phyloP scores from a whole-genome alignment of 1,284 basidiomycete species.

The Chiua sp. region DNA sequence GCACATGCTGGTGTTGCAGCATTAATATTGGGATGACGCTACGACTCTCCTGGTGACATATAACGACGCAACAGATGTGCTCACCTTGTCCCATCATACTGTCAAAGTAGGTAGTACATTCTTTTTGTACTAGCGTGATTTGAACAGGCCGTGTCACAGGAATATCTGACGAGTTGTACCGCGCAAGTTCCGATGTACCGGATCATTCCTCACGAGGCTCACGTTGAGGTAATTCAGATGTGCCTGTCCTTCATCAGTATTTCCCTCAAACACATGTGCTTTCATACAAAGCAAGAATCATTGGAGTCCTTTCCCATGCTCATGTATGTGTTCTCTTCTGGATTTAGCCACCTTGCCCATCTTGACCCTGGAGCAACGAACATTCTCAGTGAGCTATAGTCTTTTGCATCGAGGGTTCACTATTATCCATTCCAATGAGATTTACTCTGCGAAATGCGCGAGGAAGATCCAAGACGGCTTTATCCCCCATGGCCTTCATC shows the following conservation, averaged over 20 bases:
- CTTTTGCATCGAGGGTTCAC: background rate
- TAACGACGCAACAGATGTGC: background rate
- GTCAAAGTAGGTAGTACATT: constrained; percentile 2
- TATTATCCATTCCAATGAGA: background rate
- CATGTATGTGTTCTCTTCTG: constrained; percentile 1
- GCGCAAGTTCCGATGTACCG: background rate
- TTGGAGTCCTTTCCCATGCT: constrained; percentile 1
- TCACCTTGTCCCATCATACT: constrained; percentile 3
- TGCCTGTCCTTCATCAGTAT: constrained; percentile 4
- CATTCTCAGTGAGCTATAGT: background rate
- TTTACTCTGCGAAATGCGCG: background rate
- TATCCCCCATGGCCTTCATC: background rate
- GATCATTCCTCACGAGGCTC: background rate
- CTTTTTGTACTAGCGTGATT: background rate
- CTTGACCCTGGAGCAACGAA: background rate
- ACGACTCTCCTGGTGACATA: constrained; percentile 8
- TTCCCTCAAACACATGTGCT: background rate
- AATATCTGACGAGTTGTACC: background rate
- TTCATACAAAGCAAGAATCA: background rate
- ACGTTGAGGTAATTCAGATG: background rate
- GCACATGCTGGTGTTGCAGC: constrained; percentile 58
- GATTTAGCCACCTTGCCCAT: constrained; percentile 6
- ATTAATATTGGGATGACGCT: constrained; percentile 67
- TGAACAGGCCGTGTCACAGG: background rate
- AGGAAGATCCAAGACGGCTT: background rate